phyloP scores from a whole-genome alignment of 345 rosid genomes.

The Sisymbrium irio region DNA sequence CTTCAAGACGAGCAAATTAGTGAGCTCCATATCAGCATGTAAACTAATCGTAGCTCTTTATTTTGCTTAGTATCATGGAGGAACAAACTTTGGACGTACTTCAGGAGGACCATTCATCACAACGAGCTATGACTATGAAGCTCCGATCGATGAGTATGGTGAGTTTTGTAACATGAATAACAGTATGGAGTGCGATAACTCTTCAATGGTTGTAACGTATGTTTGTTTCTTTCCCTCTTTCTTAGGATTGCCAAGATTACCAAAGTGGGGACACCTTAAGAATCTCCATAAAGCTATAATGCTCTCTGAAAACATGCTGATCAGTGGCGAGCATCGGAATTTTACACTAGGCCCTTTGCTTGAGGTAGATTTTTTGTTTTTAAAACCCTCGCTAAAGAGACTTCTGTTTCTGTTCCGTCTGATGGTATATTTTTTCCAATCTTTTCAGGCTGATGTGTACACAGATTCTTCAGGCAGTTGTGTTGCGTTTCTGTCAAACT shows the following conservation, averaged over 20 bases:
- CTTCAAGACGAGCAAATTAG: not conserved
- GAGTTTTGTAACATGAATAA: conserved; percentile 19
- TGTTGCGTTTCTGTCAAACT: conserved; percentile 79
- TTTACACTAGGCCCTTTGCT: conserved; percentile 59
- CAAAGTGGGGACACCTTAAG: conserved; percentile 96
- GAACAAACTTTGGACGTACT: conserved; percentile 96
- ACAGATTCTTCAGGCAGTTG: conserved; percentile 64
- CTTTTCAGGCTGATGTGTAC: conserved; percentile 75
- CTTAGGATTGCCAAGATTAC: conserved; percentile 79
- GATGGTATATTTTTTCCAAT: not conserved
- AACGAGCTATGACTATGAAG: conserved; percentile 96
- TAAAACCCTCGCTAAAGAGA: not conserved
- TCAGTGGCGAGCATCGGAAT: conserved; percentile 50
- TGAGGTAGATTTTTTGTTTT: conserved; percentile 49
- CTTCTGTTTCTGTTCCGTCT: conserved; percentile 15
- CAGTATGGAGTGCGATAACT: not conserved
- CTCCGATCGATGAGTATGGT: conserved; percentile 99
- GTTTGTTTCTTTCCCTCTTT: conserved; percentile 19
- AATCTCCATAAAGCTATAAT: conserved; percentile 80
- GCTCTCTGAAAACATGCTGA: conserved; percentile 63
- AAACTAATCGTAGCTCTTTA: not conserved
- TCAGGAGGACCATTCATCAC: conserved; percentile 95
- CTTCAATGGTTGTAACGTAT: not conserved
- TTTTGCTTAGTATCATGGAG: conserved; percentile 78
- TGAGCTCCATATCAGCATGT: not conserved